A percentile compares a stretch with the other conserved stretches of the same genome.
phyloP scores from a whole-genome alignment of 306 rosid genomes.

The Dicorynia guianensis region DNA sequence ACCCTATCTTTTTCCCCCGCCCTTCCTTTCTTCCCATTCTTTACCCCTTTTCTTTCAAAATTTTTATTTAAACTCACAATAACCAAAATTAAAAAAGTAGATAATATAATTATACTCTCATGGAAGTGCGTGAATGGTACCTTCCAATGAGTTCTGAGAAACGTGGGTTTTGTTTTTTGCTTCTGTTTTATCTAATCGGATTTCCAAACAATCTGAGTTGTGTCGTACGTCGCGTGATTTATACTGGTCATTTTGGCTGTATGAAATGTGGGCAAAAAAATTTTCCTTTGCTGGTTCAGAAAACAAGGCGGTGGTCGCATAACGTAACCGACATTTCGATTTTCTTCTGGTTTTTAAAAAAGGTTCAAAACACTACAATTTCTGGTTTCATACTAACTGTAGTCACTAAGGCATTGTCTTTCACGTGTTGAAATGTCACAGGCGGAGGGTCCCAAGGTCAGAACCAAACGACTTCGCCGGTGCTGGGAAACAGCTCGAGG shows the following conservation, averaged over 20 bases:
- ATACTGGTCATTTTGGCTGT: constrained; percentile 29
- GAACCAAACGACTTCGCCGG: constrained; percentile 54
- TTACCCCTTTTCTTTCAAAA: neutral
- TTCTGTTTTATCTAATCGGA: neutral
- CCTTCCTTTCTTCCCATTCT: no score
- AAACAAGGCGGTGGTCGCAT: constrained; percentile 40
- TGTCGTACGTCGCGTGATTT: neutral
- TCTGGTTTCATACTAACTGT: no score
- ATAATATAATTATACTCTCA: neutral
- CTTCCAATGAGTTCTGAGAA: constrained; percentile 39
- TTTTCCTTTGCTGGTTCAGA: constrained; percentile 18
- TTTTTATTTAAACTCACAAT: neutral
- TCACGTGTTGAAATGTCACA: constrained; percentile 52
- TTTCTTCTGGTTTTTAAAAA: no score
- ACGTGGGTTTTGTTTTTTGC: neutral
- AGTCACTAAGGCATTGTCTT: constrained; percentile 8
- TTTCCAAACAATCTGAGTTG: neutral
- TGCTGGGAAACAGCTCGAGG: constrained; percentile 61
- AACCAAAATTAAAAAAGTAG: neutral
- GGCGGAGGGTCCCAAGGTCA: constrained; percentile 48
- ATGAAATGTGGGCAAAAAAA: constrained; percentile 4
- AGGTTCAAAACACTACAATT: no score
- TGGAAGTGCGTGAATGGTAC: constrained; percentile 40
- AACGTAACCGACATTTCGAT: no score
- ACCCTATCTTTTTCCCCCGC: constrained; percentile 31